Evolutionary conservation across 768 basidiomycete species (phyloP).

Genomic region (Mrakia hoshinonis): DNA sequence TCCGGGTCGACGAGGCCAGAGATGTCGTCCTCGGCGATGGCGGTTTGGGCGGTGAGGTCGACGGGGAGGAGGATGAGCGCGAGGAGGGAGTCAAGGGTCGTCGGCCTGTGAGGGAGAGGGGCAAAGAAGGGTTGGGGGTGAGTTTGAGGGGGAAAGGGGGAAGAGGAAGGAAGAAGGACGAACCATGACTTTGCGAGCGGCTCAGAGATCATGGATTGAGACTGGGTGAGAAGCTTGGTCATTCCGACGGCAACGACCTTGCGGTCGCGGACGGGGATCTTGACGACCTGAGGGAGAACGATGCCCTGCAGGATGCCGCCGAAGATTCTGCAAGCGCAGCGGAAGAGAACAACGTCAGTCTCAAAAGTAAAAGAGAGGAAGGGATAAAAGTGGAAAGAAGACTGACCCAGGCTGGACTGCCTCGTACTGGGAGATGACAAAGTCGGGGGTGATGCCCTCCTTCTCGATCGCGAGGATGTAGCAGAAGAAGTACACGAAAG

Average conservation of each 20-base stretch:
- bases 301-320: constrained; percentile 67
- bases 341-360: not conserved
- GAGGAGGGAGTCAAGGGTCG: constrained; percentile 58
- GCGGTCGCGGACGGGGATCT: constrained; percentile 70
- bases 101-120: constrained; percentile 50
- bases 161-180: constrained; percentile 24
- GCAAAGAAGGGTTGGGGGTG: not conserved
- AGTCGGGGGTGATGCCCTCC: constrained; percentile 67
- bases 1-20: constrained; percentile 67
- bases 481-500: constrained; percentile 68
- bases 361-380: not conserved
- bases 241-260: constrained; percentile 76
- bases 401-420: constrained; percentile 74
- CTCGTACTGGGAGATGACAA: constrained; percentile 66
- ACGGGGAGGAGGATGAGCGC: constrained; percentile 72
- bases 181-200: constrained; percentile 60
- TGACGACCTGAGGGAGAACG: constrained; percentile 68
- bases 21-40: constrained; percentile 45
- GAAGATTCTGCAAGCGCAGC: constrained; percentile 53
- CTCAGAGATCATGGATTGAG: constrained; percentile 57
- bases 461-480: constrained; percentile 67
- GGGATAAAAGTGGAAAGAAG: not conserved
- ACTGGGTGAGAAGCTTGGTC: constrained; percentile 67
- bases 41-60: constrained; percentile 47
- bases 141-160: not conserved